Conservation (phyloP, 192 early-diverging fungal genomes). For the Helicostylum pulchrum region DNA sequence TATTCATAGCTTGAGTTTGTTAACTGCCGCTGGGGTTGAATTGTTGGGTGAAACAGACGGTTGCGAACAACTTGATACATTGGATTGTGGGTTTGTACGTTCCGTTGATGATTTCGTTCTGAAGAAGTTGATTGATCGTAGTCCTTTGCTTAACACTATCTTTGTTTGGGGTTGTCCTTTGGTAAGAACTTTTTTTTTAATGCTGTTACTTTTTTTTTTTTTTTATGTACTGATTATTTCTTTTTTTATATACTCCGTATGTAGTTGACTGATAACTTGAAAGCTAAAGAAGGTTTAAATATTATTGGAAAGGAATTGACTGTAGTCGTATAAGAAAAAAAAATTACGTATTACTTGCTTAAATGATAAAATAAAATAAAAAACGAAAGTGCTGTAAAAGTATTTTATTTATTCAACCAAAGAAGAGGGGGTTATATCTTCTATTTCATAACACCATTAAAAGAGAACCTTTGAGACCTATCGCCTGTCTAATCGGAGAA, state of each 20-base stretch:
- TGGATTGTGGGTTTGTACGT: slow-evolving; percentile 79
- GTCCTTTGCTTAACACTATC: slow-evolving; percentile 49
- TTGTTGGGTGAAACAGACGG: slow-evolving; percentile 39
- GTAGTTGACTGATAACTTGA: slow-evolving; percentile 6
- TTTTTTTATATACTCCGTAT: not conserved
- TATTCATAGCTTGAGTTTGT: slow-evolving; percentile 70
- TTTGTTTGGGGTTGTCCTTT: slow-evolving; percentile 72
- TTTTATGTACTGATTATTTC: no score
- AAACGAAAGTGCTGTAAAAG: no score
- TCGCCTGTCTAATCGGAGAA: no score
- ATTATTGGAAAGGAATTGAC: not conserved
- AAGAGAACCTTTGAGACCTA: no score
- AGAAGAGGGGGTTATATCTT: no score
- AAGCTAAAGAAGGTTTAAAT: not conserved
- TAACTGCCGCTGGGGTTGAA: slow-evolving; percentile 55
- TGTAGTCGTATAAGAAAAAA: no score
- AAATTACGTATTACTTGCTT: no score
- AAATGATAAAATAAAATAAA: no score
- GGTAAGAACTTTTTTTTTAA: slow-evolving; percentile 5
- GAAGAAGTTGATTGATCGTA: slow-evolving; percentile 48
- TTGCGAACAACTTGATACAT: slow-evolving; percentile 47
- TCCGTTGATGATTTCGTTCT: slow-evolving; percentile 70
- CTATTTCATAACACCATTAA: no score
- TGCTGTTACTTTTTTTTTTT: not conserved
- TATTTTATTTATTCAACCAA: no score